Evolutionary conservation across 257 asterid species (phyloP).

Genomic region (Ajuga chamaepitys): DNA sequence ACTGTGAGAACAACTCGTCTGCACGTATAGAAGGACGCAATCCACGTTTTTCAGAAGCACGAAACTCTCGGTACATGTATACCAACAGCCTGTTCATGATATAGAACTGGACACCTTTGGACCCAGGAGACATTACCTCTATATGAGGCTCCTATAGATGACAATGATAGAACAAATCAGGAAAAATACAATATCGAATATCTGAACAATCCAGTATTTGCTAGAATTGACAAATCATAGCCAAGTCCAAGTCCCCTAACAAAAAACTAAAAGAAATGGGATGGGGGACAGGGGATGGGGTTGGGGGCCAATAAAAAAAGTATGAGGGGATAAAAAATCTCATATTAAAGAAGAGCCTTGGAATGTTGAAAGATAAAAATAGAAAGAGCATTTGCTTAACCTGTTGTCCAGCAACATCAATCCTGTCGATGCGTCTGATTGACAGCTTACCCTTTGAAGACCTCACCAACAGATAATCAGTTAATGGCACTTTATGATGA

Average conservation of each 20-base stretch:
- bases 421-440: conserved; percentile 94
- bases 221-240: background rate
- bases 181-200: conserved; percentile 12
- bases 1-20: conserved; percentile 73
- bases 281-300: too few species aligned
- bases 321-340: background rate
- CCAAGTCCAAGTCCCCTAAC: background rate
- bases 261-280: background rate
- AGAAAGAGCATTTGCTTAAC: conserved; percentile 28
- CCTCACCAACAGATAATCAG: conserved; percentile 94
- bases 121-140: conserved; percentile 93
- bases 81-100: conserved; percentile 85
- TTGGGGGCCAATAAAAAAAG: background rate
- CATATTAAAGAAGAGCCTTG: conserved; percentile 5
- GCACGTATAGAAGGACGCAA: conserved; percentile 68
- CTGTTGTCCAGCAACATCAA: conserved; percentile 99
- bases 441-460: conserved; percentile 98
- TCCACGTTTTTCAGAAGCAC: conserved; percentile 76
- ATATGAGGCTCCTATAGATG: conserved; percentile 82
- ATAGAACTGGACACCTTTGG: conserved; percentile 76
- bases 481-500: conserved; percentile 80
- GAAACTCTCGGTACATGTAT: conserved; percentile 84
- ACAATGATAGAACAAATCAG: conserved; percentile 17
- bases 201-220: background rate
- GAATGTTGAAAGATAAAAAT: background rate